Evolutionary conservation across 2,329 filamentous ascomycete species (phyloP), one percentile per base, ranked within the genome.

Genomic region (Microdochium nivale): DNA sequence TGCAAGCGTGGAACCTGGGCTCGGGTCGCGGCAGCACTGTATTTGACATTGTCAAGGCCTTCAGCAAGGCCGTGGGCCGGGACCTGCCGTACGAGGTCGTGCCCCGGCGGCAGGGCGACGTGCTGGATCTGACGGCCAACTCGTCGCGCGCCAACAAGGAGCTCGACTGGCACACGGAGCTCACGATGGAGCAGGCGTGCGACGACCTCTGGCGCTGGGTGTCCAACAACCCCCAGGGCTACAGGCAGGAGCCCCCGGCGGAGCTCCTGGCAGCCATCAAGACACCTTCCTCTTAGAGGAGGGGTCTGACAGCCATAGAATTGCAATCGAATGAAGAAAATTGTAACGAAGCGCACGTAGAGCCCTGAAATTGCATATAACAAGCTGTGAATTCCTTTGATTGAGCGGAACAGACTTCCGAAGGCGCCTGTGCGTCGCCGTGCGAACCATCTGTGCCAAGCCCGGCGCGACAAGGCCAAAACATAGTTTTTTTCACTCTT

Each of bases 161-260:
- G 74, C 79, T 99, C 51, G 77, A 83, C 56, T 99, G 94, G 94
- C 91, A 91, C 77, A 91, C 94, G 1, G 81, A 95, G 74, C 78
- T 87, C 53, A 91, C 88, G 21, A 83, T 99, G 67, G 92, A 97
- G 73, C 84, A 96, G 68, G 91, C 92, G 25, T 99, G 94, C 68
- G 83, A 85, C 60, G 90, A 99, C 70, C 78, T 99, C 58, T 99
- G 94, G 94, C 85, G 84, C 65, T 99, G 94, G 94, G 95, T 95
- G 16, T 79, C 87, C 73, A 97, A 96, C 74, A 97, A 97, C 74
- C 94, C 94, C 24, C 84, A 91, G 72, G 94, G 94, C 23, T 97
- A 97, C 75, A 81, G 88, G 59, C 91, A 97, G 73, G 79, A 90
- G 58, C 90, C 92, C n/a, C 92, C 94, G 0, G 79, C 87, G 58